Conservation (phyloP, 768 basidiomycete species). For the Kwoniella heveanensis region DNA sequence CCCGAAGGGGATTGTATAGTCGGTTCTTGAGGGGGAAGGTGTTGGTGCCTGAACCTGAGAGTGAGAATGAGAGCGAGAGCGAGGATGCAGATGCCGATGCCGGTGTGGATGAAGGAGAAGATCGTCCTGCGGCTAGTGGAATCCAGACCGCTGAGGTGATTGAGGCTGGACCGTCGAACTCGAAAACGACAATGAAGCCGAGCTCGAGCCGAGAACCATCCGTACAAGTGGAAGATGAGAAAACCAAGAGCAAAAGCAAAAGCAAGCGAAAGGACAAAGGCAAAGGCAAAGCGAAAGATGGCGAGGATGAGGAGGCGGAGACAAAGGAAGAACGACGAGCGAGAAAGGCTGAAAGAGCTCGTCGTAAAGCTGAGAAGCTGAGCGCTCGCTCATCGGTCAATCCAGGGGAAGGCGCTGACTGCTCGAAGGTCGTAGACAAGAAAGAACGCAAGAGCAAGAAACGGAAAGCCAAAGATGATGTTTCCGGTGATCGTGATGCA, state of each 20-base stretch:
- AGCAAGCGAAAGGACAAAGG: neutral
- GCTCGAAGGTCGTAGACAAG: too few relatives aligned
- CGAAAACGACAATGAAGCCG: neutral
- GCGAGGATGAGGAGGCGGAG: neutral
- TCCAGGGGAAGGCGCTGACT: too few relatives aligned
- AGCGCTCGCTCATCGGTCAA: neutral
- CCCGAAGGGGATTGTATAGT: slow-evolving; percentile 72
- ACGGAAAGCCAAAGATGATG: neutral
- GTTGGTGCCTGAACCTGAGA: slow-evolving; percentile 22
- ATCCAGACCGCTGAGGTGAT: neutral
- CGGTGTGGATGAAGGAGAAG: too few relatives aligned
- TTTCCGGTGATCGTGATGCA: neutral
- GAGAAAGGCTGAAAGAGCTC: slow-evolving; percentile 21
- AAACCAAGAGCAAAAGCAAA: slow-evolving; percentile 9
- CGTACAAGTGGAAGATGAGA: neutral
- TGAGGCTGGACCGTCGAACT: neutral
- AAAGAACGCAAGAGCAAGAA: slow-evolving; percentile 2
- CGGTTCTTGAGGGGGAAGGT: slow-evolving; percentile 71
- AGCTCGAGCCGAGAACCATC: neutral
- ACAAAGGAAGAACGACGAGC: slow-evolving; percentile 21
- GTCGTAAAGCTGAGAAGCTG: slow-evolving; percentile 14
- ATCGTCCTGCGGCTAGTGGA: too few relatives aligned
- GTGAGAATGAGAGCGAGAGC: slow-evolving; percentile 46
- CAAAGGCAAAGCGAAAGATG: slow-evolving; percentile 5
- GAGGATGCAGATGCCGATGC: slow-evolving; percentile 56